Evolutionary conservation across 345 rosid species (phyloP).

Genomic region (Bruguiera sexangula): DNA sequence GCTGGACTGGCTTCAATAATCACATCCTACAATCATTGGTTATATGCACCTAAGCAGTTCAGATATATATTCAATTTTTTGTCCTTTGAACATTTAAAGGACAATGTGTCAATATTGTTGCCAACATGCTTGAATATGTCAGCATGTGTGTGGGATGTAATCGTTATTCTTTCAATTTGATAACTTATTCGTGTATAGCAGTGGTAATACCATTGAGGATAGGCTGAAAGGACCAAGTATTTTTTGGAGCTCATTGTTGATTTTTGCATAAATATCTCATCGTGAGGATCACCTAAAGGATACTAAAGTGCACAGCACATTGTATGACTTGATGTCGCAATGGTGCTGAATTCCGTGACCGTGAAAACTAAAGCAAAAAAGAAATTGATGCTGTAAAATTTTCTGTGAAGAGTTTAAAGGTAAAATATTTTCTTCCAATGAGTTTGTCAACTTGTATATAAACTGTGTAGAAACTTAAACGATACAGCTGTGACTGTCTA

Average conservation of each 20-base stretch:
- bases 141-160: not conserved
- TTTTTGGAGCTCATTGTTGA: not conserved
- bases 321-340: not conserved
- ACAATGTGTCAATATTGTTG: too few species aligned
- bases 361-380: not conserved
- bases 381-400: too few species aligned
- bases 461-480: too few species aligned
- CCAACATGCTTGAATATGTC: conserved; percentile 6
- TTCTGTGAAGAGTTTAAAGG: too few species aligned
- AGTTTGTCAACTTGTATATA: too few species aligned
- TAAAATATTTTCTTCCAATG: too few species aligned
- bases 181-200: too few species aligned
- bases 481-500: too few species aligned
- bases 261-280: not conserved
- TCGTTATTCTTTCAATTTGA: not conserved
- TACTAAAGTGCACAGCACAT: not conserved
- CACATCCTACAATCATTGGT: not conserved
- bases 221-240: not conserved
- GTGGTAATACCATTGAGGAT: not conserved
- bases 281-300: not conserved
- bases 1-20: not conserved
- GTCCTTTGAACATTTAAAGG: too few species aligned
- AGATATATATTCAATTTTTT: too few species aligned
- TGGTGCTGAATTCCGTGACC: not conserved
- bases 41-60: not conserved